Evolutionary conservation across 805 yeast genomes (phyloP).

Genomic region (Candida yuanshanica): DNA sequence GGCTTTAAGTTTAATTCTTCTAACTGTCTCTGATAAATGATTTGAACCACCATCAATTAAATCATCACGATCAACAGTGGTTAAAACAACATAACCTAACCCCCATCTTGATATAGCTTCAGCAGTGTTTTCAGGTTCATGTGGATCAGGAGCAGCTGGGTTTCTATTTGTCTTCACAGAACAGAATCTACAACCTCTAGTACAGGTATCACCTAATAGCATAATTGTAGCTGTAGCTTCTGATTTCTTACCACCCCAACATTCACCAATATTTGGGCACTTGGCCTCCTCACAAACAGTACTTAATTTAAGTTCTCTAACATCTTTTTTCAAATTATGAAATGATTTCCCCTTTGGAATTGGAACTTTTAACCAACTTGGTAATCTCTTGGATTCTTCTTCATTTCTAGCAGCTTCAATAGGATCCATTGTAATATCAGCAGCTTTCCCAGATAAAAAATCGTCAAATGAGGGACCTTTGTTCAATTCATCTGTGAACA

Average conservation of each 20-base stretch:
- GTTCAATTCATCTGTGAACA: constrained; percentile 63
- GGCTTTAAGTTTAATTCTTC: constrained; percentile 76
- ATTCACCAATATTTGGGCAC: constrained; percentile 99
- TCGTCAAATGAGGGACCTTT: constrained; percentile 93
- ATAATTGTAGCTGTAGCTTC: constrained; percentile 97
- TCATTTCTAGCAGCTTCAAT: constrained; percentile 46
- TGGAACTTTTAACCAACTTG: constrained; percentile 91
- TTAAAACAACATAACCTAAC: constrained; percentile 91
- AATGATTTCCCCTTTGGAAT: constrained; percentile 93
- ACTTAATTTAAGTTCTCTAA: constrained; percentile 80
- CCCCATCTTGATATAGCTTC: constrained; percentile 98
- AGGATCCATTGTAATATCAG: constrained; percentile 62
- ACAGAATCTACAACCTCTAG: constrained; percentile 98
- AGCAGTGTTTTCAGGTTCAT: constrained; percentile 96
- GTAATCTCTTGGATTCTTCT: constrained; percentile 42
- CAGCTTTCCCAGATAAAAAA: constrained; percentile 77
- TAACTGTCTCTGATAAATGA: constrained; percentile 86
- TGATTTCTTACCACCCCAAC: constrained; percentile 95
- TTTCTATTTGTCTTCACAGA: constrained; percentile 88
- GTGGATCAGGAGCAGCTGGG: constrained; percentile 89
- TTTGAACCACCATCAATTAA: constrained; percentile 87
- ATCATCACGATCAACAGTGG: constrained; percentile 97
- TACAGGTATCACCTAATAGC: constrained; percentile 98
- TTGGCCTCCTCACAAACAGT: constrained; percentile 99
- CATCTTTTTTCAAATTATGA: constrained; percentile 75